Conservation (phyloP, 768 basidiomycete species). For the Pleurotus ostreatus region DNA sequence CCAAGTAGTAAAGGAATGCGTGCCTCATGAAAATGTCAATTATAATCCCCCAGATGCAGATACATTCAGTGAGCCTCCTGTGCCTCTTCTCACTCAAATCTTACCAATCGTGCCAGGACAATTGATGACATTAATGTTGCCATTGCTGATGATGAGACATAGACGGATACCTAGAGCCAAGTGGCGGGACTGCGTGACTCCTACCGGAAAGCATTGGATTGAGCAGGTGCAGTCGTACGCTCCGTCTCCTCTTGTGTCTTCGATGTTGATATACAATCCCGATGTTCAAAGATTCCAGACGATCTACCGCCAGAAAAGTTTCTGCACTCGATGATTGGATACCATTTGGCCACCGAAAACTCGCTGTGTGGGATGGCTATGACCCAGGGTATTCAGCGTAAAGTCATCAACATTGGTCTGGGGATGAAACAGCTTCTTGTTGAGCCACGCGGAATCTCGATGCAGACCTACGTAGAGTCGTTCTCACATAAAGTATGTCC, state of each 20-base stretch:
- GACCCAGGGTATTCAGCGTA: constrained; percentile 71
- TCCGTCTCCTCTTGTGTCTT: too few species aligned
- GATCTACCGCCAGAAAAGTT: constrained; percentile 62
- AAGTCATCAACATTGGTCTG: constrained; percentile 81
- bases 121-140: constrained; percentile 70
- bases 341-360: constrained; percentile 65
- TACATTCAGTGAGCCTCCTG: constrained; percentile 52
- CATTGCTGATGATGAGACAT: constrained; percentile 83
- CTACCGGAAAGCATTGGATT: constrained; percentile 76
- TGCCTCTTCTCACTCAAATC: not conserved
- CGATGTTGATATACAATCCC: not conserved
- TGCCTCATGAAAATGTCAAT: constrained; percentile 49
- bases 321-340: constrained; percentile 74
- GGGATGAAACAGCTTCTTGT: constrained; percentile 67
- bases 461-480: constrained; percentile 67
- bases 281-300: constrained; percentile 40
- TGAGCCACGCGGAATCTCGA: constrained; percentile 54
- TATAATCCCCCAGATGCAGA: constrained; percentile 58
- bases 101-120: constrained; percentile 40
- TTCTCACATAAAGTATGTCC: constrained; percentile 66
- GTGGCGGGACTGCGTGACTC: constrained; percentile 62
- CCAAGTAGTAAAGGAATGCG: constrained; percentile 55
- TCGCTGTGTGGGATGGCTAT: constrained; percentile 82
- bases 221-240: constrained; percentile 49
- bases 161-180: constrained; percentile 71